phyloP scores from a whole-genome alignment of 352 stramenopile genomes.

The Blastocystis hominis region DNA sequence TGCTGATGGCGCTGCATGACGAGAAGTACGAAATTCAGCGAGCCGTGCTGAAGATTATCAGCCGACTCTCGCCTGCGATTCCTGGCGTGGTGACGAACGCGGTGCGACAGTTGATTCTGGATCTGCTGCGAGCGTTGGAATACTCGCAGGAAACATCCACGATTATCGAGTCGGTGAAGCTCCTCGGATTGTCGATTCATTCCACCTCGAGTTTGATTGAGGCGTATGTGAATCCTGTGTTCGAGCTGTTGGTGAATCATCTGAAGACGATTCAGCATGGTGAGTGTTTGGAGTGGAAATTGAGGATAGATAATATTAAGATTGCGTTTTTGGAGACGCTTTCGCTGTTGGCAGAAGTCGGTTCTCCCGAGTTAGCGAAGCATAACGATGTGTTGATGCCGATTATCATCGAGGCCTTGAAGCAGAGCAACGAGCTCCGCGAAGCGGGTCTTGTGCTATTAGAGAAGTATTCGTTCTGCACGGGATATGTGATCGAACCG shows the following conservation, averaged over 20 bases:
- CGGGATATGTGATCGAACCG: slow-evolving; percentile 59
- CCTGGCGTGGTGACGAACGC: slow-evolving; percentile 85
- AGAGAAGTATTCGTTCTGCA: slow-evolving; percentile 54
- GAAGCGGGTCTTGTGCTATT: slow-evolving; percentile 44
- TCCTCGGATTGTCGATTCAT: slow-evolving; percentile 66
- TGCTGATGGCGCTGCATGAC: slow-evolving; percentile 91
- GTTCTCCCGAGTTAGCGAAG: slow-evolving; percentile 48
- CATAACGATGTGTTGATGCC: slow-evolving; percentile 59
- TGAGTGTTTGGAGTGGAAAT: not conserved
- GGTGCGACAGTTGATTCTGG: slow-evolving; percentile 81
- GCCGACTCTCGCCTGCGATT: slow-evolving; percentile 82
- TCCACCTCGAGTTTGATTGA: slow-evolving; percentile 59
- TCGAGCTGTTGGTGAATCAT: slow-evolving; percentile 48
- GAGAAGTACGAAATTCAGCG: slow-evolving; percentile 78
- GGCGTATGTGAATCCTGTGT: slow-evolving; percentile 50
- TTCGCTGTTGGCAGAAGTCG: slow-evolving; percentile 42
- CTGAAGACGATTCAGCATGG: slow-evolving; percentile 39
- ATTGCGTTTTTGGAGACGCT: slow-evolving; percentile 50
- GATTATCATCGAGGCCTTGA: slow-evolving; percentile 58
- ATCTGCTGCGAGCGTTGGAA: slow-evolving; percentile 84
- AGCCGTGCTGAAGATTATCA: slow-evolving; percentile 79
- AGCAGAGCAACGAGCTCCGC: slow-evolving; percentile 58
- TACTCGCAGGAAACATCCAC: slow-evolving; percentile 76
- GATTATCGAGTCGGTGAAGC: slow-evolving; percentile 75
- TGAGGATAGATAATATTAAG: slow-evolving; percentile 10